Base-by-base conservation (phyloP, 176 grass and related monocot genomes). In the Chrysopogon serrulatus region DNA sequence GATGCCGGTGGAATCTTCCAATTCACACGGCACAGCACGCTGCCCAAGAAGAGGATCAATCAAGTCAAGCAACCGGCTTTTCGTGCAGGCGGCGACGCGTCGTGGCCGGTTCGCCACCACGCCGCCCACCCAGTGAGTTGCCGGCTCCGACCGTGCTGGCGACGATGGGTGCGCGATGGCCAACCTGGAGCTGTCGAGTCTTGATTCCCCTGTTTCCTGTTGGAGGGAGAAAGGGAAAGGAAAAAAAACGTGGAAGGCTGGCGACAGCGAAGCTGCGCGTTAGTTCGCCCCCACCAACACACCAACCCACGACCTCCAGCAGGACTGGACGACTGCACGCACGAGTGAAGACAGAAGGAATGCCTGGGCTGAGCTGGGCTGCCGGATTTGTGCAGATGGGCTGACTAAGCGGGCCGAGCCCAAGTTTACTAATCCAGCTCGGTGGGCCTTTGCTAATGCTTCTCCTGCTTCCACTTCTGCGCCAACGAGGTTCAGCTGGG, bases 201-300 rank as follows among this genome's bases (percentile, higher is more conserved):
- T 51, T 45, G n/a, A 30, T 45, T 33, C 43, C 5, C 44, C 12
- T 1, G 9, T 14, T 10, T 21, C 16, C 10, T 0, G 13, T 3
- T 35, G 5, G 3, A 1, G 0, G 2, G 2, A 3, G 0, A 0
- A 2, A 0, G 5, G 8, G 0, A 3, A 8, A 24, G 2, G 6
- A 21, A 43, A 32, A 17, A 17, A 18, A 44, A 32, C 0, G 10
- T 4, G 5, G 39, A 65, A 67, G 42, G 43, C 62, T 48, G 78
- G 37, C 76, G 76, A 78, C 76, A 78, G 76, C 28, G 40, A 6
- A 61, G 60, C 6, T 65, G 18, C 19, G 47, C 48, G 31, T 75
- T 35, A 54, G 0, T 11, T 51, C 6, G 30, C 30, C 77, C 44
- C 71, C 44, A 32, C 43, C 40, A 71, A 24, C 34, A 21, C 33